phyloP scores from a whole-genome alignment of 1,284 basidiomycete species.

The Trichosporon sp. region DNA sequence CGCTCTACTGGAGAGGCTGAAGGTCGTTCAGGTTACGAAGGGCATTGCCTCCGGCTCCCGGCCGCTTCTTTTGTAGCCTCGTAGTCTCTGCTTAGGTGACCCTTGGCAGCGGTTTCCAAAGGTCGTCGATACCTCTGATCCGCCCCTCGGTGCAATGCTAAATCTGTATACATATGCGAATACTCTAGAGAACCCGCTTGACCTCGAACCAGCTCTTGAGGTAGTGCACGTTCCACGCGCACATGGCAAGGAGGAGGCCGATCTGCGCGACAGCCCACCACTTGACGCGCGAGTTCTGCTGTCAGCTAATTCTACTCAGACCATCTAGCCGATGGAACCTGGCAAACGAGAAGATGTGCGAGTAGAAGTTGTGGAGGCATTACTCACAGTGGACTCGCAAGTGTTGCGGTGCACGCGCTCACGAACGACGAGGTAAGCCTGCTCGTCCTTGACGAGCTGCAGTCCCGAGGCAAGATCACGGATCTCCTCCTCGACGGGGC shows the following conservation, averaged over 20 bases:
- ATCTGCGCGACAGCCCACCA: conserved; percentile 97
- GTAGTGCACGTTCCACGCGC: conserved; percentile 97
- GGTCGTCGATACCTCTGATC: too few species aligned
- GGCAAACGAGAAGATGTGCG: too few species aligned
- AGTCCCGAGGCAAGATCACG: conserved; percentile 77
- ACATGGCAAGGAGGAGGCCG: conserved; percentile 77
- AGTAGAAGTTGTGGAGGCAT: too few species aligned
- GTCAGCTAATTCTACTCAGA: neutral
- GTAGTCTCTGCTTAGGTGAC: neutral
- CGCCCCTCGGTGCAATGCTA: too few species aligned
- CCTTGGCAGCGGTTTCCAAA: too few species aligned
- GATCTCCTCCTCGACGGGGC: conserved; percentile 94
- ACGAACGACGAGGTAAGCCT: conserved; percentile 94
- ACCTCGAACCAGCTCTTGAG: conserved; percentile 90
- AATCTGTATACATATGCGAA: neutral
- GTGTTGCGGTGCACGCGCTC: conserved; percentile 88
- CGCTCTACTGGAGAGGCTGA: conserved; percentile 14
- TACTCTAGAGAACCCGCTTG: conserved; percentile 74
- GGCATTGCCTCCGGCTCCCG: neutral
- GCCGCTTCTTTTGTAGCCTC: neutral
- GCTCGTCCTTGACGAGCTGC: conserved; percentile 92
- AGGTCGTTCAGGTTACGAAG: neutral
- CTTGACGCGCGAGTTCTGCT: conserved; percentile 82
- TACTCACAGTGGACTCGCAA: conserved; percentile 36
- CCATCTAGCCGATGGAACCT: too few species aligned